Base-by-base conservation (phyloP, 176 grass and related monocot species). In the Musa schizocarpa region DNA sequence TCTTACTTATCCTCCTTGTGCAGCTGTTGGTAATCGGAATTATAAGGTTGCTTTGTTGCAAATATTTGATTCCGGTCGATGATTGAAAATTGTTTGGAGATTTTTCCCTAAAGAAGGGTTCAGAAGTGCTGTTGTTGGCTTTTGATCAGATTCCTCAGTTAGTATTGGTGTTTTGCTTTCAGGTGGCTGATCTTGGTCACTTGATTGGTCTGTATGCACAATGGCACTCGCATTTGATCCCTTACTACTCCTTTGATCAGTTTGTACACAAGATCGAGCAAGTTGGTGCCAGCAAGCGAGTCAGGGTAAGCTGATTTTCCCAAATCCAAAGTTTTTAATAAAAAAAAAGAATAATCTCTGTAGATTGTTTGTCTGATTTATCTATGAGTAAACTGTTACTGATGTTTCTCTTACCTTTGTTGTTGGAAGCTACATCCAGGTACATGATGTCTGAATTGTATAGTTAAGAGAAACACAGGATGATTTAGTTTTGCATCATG, bases 151-250 rank as follows among this genome's bases (percentile, higher is more conserved):
- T 68, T 68, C 17, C n/a, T 67, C 11, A 14, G 24, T 1, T 68
- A 34, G 8, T 48, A 13, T 27, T 13, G 22, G 63, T 19, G 65
- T 68, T 50, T 48, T 49, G 34, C 24, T 43, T 63, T 26, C 78
- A 92, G 89, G 93, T 92, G 50, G 84, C 77, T 2, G 93, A 96
- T 79, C 85, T 92, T 65, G 92, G 85, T n/a, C 90, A 92, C 76
- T 80, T 96, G 65, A 92, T 92, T 68, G 82, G 82, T 80, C 53
- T 92, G 51, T 92, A 96, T 65, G 52, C 87, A 1, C 85, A 92
- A 67, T 96, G 93, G 89, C 89, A 96, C 76, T 87, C 87, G 17
- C 83, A 57, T 50, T 75, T 43, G 34, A 43, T 43, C 34, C 34
- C 34, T 43, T 43, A 43, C 34, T 43, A 43, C 34, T 43, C 34